These are phyloP conservation scores for Allantophomopsis lycopodina DNA, from an alignment of 2,329 filamentous ascomycete genomes.

Conservation along the genomic window DNA sequence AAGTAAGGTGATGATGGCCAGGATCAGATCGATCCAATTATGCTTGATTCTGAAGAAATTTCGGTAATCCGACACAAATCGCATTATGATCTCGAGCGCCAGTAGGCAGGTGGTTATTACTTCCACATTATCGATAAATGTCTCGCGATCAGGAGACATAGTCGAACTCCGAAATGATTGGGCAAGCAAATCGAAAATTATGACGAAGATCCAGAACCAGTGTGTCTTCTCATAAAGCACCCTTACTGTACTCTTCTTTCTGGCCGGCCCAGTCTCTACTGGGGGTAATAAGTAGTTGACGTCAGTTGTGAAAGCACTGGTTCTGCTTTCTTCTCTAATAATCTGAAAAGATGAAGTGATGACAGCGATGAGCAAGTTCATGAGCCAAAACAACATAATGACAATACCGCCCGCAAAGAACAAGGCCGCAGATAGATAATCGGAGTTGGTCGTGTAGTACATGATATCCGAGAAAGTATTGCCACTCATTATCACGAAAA, in stretches of 20 bases:
- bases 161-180: constrained; percentile 64
- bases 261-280: constrained; percentile 18
- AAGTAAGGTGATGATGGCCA: constrained; percentile 70
- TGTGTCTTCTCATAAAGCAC: constrained; percentile 59
- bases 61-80: constrained; percentile 69
- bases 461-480: constrained; percentile 94
- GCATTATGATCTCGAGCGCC: constrained; percentile 68
- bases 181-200: constrained; percentile 65
- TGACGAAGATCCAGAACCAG: constrained; percentile 68
- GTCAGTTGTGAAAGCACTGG: constrained; percentile 80
- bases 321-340: constrained; percentile 89
- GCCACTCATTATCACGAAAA: constrained; percentile 96
- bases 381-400: constrained; percentile 91
- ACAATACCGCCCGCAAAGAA: constrained; percentile 67
- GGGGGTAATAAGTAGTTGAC: constrained; percentile 28
- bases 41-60: constrained; percentile 59
- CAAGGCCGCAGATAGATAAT: constrained; percentile 75
- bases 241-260: constrained; percentile 43
- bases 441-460: constrained; percentile 84
- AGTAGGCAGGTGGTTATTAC: constrained; percentile 65
- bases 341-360: constrained; percentile 98
- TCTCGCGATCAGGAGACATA: constrained; percentile 49
- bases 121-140: constrained; percentile 61
- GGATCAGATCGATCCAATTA: constrained; percentile 68
- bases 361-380: constrained; percentile 87